Evolutionary conservation across 2,329 filamentous ascomycete genomes (phyloP).

Genomic region (Septoria linicola): DNA sequence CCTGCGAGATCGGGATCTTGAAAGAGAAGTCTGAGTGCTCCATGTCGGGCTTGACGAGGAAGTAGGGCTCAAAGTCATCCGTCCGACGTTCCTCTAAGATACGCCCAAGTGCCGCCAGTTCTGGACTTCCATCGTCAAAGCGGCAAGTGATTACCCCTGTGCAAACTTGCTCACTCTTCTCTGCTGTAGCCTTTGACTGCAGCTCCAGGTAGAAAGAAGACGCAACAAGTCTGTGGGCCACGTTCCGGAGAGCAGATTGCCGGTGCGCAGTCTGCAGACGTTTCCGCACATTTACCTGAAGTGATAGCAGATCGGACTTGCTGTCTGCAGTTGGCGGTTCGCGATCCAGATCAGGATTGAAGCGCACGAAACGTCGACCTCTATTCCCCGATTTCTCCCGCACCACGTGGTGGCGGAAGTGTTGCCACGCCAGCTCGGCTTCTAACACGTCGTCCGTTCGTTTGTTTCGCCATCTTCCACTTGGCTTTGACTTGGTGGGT

Average conservation of each 20-base stretch:
- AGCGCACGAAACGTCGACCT: constrained; percentile 36
- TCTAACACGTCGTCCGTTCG: constrained; percentile 39
- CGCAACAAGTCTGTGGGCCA: constrained; percentile 39
- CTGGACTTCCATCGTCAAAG: constrained; percentile 37
- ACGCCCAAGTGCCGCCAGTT: constrained; percentile 36
- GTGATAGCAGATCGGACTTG: constrained; percentile 36
- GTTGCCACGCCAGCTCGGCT: constrained; percentile 39
- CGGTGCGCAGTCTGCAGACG: constrained; percentile 33
- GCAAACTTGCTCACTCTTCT: constrained; percentile 36
- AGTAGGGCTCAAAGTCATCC: constrained; percentile 39
- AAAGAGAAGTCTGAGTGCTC: constrained; percentile 26
- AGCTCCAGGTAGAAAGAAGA: constrained; percentile 43
- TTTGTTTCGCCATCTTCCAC: constrained; percentile 26
- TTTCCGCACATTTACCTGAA: constrained; percentile 38
- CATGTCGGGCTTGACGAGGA: constrained; percentile 33
- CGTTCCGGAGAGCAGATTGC: constrained; percentile 33
- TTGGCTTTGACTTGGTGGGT: constrained; percentile 16
- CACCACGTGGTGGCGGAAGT: constrained; percentile 36
- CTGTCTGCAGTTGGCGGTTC: constrained; percentile 39
- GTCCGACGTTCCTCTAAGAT: constrained; percentile 30
- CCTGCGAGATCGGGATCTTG: constrained; percentile 29
- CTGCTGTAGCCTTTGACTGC: constrained; percentile 34
- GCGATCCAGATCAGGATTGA: constrained; percentile 38
- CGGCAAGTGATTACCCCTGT: constrained; percentile 36
- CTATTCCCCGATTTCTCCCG: constrained; percentile 28